Conservation (phyloP, 139 green algal species). For the Chlorella sp. region DNA sequence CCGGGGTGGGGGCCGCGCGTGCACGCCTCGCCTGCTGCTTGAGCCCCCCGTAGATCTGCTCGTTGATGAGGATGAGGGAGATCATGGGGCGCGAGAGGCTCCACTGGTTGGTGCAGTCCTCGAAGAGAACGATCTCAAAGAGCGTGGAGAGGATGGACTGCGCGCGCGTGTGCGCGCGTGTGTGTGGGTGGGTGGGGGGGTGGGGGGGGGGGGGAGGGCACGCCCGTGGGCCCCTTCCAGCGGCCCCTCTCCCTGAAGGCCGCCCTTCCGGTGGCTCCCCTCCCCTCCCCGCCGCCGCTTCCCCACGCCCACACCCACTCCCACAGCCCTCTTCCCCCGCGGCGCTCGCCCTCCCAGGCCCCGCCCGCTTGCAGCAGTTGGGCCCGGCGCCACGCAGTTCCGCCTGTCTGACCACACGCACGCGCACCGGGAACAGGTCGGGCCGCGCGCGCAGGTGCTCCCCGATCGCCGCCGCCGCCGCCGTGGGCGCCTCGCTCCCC, state of each 20-base stretch:
- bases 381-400: constrained; percentile 42
- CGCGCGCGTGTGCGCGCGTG: no score
- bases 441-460: constrained; percentile 64
- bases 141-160: constrained; percentile 79
- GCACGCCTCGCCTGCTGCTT: constrained; percentile 68
- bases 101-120: constrained; percentile 98
- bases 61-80: constrained; percentile 93
- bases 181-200: no score
- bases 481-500: constrained; percentile 33
- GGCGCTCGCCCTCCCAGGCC: no score
- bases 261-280: no score
- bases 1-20: no score
- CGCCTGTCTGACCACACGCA: no score
- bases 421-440: constrained; percentile 62
- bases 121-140: constrained; percentile 98
- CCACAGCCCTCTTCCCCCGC: no score
- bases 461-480: constrained; percentile 56
- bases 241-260: no score
- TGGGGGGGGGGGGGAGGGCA: no score
- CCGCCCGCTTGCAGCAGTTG: constrained; percentile 22
- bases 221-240: no score
- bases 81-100: constrained; percentile 94
- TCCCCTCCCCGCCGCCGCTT: no score
- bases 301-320: no score
- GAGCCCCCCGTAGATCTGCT: constrained; percentile 76